Evolutionary conservation across 768 basidiomycete genomes (phyloP).

Genomic region (Porpolomopsis calyptriformis): DNA sequence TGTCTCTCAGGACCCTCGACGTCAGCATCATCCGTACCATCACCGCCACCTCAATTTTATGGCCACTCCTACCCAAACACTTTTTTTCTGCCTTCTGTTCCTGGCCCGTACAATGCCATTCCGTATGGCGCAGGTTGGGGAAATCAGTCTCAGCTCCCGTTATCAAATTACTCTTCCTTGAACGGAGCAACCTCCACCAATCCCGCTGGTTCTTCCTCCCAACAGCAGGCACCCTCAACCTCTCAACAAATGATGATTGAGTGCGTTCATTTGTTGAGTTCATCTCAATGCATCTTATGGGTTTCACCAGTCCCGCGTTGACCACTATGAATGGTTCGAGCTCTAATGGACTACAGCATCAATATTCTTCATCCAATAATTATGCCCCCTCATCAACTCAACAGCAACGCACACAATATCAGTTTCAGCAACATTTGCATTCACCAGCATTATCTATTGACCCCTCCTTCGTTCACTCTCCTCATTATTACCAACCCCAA

Average conservation of each 20-base stretch:
- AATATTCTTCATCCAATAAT: conserved; percentile 35
- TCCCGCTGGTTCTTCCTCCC: conserved; percentile 20
- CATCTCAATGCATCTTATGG: conserved; percentile 9
- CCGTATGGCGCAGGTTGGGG: conserved; percentile 47
- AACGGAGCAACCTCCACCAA: conserved; percentile 60
- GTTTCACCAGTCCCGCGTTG: conserved; percentile 43
- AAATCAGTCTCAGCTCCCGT: conserved; percentile 34
- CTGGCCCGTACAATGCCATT: conserved; percentile 42
- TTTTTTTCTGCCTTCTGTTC: conserved; percentile 21
- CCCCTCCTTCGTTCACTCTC: conserved; percentile 23
- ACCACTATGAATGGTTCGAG: conserved; percentile 43
- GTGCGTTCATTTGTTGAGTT: conserved; percentile 32
- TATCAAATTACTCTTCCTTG: conserved; percentile 67
- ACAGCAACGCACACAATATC: conserved; percentile 28
- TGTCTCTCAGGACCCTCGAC: conserved; percentile 15
- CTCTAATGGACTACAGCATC: conserved; percentile 31
- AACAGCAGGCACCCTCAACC: conserved; percentile 19
- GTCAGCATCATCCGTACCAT: conserved; percentile 30
- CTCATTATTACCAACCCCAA: conserved; percentile 19
- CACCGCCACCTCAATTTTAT: conserved; percentile 33
- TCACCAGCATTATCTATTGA: conserved; percentile 29
- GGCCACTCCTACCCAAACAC: conserved; percentile 26
- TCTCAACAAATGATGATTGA: conserved; percentile 53
- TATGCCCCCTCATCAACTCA: conserved; percentile 27
- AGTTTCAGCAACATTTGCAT: conserved; percentile 25